A percentile compares a stretch with the other conserved stretches of the same genome.
Conservation (phyloP, 1,139 yeast species). For the Geotrichum restrictum region DNA sequence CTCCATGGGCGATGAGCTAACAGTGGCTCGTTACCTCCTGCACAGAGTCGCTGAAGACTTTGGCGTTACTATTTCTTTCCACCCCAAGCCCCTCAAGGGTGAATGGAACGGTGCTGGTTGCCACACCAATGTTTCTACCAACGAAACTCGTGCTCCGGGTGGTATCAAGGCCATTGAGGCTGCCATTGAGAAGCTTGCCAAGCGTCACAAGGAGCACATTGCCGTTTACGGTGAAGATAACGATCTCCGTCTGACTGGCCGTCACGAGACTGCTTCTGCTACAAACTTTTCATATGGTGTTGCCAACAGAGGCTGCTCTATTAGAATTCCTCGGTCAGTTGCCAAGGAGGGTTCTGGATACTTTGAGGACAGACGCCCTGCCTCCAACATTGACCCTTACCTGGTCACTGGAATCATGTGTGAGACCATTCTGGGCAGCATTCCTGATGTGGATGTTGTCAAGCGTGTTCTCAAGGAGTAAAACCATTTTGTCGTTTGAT, state of each 20-base stretch:
- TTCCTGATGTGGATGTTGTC: slow-evolving; percentile 93
- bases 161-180: slow-evolving; percentile 92
- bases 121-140: slow-evolving; percentile 97
- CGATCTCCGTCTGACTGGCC: slow-evolving; percentile 92
- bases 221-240: slow-evolving; percentile 93
- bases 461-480: slow-evolving; percentile 27
- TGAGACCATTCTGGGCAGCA: slow-evolving; percentile 93
- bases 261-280: slow-evolving; percentile 96
- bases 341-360: slow-evolving; percentile 97
- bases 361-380: slow-evolving; percentile 99
- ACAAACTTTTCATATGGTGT: slow-evolving; percentile 91
- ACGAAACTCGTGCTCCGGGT: slow-evolving; percentile 85
- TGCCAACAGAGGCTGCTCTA: slow-evolving; percentile 98
- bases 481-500: too few relatives aligned
- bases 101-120: slow-evolving; percentile 99
- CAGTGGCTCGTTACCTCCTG: slow-evolving; percentile 91
- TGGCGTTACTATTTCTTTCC: slow-evolving; percentile 97
- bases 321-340: slow-evolving; percentile 97
- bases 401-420: slow-evolving; percentile 97
- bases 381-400: slow-evolving; percentile 98
- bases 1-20: slow-evolving; percentile 92
- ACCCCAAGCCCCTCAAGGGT: slow-evolving; percentile 97
- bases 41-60: slow-evolving; percentile 97
- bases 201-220: slow-evolving; percentile 96
- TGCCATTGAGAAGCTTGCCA: slow-evolving; percentile 88